Evolutionary conservation across 2,329 filamentous ascomycete species (phyloP).

Genomic region (Nemania sp.): DNA sequence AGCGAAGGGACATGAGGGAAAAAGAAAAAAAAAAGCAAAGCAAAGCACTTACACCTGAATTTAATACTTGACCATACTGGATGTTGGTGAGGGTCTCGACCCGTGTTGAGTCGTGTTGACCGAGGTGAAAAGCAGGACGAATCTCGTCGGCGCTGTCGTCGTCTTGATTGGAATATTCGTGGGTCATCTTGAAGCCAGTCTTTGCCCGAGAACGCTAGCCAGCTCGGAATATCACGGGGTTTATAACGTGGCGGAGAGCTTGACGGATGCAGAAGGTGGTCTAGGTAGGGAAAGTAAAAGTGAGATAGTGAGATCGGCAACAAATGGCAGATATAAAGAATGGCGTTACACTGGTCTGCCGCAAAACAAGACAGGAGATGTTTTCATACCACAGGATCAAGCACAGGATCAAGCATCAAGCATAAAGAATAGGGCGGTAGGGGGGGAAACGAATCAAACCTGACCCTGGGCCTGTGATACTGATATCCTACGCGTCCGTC

Average conservation of each 20-base stretch:
- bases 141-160: constrained; percentile 61
- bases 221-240: background rate
- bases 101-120: constrained; percentile 77
- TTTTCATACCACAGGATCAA: background rate
- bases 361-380: constrained; percentile 1
- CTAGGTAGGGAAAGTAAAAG: constrained; percentile 1
- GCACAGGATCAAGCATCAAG: background rate
- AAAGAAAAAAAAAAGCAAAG: background rate
- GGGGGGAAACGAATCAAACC: background rate
- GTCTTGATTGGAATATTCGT: constrained; percentile 38
- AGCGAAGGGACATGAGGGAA: background rate
- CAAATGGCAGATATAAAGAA: constrained; percentile 1
- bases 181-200: constrained; percentile 41
- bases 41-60: constrained; percentile 71
- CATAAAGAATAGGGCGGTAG: background rate
- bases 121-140: constrained; percentile 72
- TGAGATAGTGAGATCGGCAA: background rate
- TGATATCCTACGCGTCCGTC: constrained; percentile 1
- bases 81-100: constrained; percentile 70
- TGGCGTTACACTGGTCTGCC: constrained; percentile 1
- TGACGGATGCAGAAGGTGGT: constrained; percentile 4
- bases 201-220: background rate
- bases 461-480: background rate
- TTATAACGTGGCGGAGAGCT: constrained; percentile 19
- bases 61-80: constrained; percentile 75